Conservation (phyloP, 345 rosid species). For the Salix caprea region DNA sequence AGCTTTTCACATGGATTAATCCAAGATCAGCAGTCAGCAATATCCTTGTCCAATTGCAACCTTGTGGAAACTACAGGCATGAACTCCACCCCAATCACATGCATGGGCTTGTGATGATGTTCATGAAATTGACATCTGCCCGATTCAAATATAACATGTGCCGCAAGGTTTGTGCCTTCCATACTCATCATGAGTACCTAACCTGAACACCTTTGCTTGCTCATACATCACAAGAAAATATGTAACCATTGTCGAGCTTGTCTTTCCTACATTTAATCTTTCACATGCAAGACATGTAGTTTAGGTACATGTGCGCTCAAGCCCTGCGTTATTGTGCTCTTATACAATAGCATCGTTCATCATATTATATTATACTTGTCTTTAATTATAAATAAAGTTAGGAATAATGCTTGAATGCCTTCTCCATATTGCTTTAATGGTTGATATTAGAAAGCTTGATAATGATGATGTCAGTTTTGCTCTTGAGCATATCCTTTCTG, state of each 20-base stretch:
- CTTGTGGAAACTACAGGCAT: too few relatives aligned
- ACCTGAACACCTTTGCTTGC: slow-evolving; percentile 20
- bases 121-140: slow-evolving; percentile 29
- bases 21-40: too few relatives aligned
- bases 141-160: slow-evolving; percentile 23
- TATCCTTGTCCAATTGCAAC: too few relatives aligned
- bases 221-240: slow-evolving; percentile 26
- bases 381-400: not conserved
- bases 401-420: not conserved
- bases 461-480: not conserved
- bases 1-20: too few relatives aligned
- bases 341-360: too few relatives aligned
- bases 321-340: too few relatives aligned
- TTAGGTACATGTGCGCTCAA: too few relatives aligned
- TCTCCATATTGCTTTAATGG: not conserved
- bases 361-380: not conserved
- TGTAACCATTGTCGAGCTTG: not conserved
- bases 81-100: not conserved
- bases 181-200: slow-evolving; percentile 31
- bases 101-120: not conserved
- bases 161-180: slow-evolving; percentile 33
- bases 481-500: not conserved
- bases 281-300: not conserved
- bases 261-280: not conserved
- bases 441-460: not conserved